These are phyloP conservation scores for Coemansia sp. DNA, from an alignment of 192 early-diverging fungal species.

Conservation along the genomic window DNA sequence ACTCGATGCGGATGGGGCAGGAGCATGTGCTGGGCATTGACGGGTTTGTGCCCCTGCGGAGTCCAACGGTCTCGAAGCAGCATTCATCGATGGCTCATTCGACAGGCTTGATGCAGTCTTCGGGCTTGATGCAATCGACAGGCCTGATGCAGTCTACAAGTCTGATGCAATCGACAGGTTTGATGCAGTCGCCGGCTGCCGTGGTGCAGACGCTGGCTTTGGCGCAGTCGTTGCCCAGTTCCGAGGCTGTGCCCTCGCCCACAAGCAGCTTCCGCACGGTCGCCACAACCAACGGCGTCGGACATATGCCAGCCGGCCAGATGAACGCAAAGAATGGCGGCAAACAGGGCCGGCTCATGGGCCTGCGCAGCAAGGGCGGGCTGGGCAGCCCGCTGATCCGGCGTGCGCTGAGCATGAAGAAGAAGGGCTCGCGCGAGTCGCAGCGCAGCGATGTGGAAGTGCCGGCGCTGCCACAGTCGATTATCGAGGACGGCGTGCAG, in stretches of 20 bases:
- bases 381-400: constrained; percentile 36
- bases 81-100: not conserved
- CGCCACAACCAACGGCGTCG: not conserved
- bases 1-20: not conserved
- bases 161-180: not conserved
- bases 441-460: not conserved
- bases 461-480: constrained; percentile 1
- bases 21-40: not conserved
- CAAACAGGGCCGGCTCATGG: constrained; percentile 11
- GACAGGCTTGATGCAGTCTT: not conserved
- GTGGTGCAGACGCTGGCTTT: not conserved
- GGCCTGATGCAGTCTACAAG: not conserved
- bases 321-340: not conserved
- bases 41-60: constrained; percentile 24
- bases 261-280: constrained; percentile 4
- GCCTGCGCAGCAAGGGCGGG: constrained; percentile 22
- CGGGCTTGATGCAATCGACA: not conserved
- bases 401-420: constrained; percentile 42
- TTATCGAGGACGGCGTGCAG: constrained; percentile 21
- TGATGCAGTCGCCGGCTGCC: not conserved
- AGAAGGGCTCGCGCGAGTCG: constrained; percentile 12
- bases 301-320: not conserved
- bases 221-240: not conserved
- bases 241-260: not conserved
- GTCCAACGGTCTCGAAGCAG: not conserved